These are phyloP conservation scores for Curvularia hawaiiensis DNA, from an alignment of 2,329 filamentous ascomycete species.

Conservation along the genomic window DNA sequence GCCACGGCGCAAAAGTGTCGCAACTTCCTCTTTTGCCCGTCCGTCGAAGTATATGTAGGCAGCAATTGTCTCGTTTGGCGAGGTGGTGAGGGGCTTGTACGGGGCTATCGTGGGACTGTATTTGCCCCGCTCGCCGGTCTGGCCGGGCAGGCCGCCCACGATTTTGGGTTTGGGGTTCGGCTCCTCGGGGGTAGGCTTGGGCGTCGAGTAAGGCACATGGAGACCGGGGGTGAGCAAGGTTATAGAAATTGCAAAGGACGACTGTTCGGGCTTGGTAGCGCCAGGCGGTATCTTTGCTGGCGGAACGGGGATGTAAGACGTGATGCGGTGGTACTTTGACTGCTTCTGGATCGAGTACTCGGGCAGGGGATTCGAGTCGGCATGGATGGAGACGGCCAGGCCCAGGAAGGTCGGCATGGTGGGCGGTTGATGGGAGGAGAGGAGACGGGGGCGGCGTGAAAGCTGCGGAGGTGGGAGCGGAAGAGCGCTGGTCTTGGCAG, in stretches of 20 bases:
- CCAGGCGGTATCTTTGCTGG: constrained; percentile 75
- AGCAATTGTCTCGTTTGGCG: constrained; percentile 94
- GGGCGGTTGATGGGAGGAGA: neutral
- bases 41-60: constrained; percentile 99
- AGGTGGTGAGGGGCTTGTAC: constrained; percentile 91
- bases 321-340: constrained; percentile 88
- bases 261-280: constrained; percentile 80
- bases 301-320: constrained; percentile 95
- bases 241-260: constrained; percentile 97
- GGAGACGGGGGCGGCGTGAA: neutral
- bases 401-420: constrained; percentile 93
- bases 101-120: constrained; percentile 69
- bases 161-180: constrained; percentile 82
- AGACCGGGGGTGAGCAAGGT: constrained; percentile 89
- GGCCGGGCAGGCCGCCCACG: constrained; percentile 72
- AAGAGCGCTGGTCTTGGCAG: constrained; percentile 28
- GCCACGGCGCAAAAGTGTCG: constrained; percentile 85
- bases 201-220: constrained; percentile 89
- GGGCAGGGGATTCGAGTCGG: constrained; percentile 76
- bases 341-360: constrained; percentile 97
- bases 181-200: constrained; percentile 76
- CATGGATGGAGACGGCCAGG: constrained; percentile 96
- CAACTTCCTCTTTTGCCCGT: constrained; percentile 92
- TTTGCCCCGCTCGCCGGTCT: constrained; percentile 57
- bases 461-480: constrained; percentile 19